A percentile compares a stretch with the other conserved stretches of the same genome.
These are phyloP conservation scores for Phytophthora europaea DNA, from an alignment of 352 stramenopile genomes.

Conservation along the genomic window DNA sequence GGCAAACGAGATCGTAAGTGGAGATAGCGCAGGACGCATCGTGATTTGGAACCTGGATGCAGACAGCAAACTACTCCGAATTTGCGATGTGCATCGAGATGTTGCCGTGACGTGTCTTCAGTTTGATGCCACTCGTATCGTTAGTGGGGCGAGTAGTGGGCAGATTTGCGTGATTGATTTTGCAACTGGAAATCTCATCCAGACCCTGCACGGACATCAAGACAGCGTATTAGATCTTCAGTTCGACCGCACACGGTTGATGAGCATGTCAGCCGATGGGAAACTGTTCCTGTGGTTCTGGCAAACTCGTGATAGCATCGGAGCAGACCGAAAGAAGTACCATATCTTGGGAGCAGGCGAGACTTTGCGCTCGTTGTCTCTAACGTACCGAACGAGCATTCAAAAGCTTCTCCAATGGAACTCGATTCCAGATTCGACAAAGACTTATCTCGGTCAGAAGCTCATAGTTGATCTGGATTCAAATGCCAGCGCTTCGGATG, in stretches of 20 bases:
- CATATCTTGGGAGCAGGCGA: conserved; percentile 79
- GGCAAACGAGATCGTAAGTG: conserved; percentile 81
- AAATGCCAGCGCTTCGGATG: conserved; percentile 51
- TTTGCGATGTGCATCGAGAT: conserved; percentile 65
- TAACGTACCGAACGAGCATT: conserved; percentile 84
- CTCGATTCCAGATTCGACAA: conserved; percentile 69
- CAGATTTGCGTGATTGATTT: conserved; percentile 82
- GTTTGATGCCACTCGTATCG: conserved; percentile 81
- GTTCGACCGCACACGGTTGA: conserved; percentile 72
- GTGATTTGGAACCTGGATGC: conserved; percentile 82
- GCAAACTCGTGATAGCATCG: conserved; percentile 58
- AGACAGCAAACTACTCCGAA: conserved; percentile 65
- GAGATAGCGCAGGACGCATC: conserved; percentile 64
- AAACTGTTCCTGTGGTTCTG: conserved; percentile 76
- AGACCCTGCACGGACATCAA: conserved; percentile 69
- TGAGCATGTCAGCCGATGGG: conserved; percentile 75
- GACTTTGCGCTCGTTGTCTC: conserved; percentile 74
- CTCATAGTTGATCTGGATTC: conserved; percentile 69
- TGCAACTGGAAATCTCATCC: conserved; percentile 69
- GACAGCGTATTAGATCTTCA: conserved; percentile 70
- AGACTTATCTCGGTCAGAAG: conserved; percentile 83
- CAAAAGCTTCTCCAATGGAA: conserved; percentile 80
- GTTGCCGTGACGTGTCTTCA: conserved; percentile 70
- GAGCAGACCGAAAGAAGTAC: conserved; percentile 67
- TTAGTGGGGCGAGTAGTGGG: conserved; percentile 62